phyloP scores from a whole-genome alignment of 306 rosid species.

The Adenanthera pavonina region DNA sequence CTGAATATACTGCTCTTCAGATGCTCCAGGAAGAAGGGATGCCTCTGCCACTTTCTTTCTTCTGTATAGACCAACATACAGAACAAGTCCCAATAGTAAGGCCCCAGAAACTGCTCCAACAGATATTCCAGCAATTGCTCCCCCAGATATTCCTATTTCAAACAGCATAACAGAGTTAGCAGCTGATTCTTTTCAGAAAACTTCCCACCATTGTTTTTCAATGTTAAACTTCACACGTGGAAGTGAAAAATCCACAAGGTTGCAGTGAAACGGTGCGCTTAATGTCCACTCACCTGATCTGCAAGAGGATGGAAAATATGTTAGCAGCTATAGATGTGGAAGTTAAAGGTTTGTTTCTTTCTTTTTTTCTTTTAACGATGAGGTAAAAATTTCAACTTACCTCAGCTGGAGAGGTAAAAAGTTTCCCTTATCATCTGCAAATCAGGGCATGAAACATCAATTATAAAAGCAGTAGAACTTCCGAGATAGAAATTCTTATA shows the following conservation, averaged over 20 bases:
- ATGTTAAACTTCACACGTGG: too few species aligned
- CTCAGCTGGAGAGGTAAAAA: slow-evolving; percentile 54
- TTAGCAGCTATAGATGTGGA: slow-evolving; percentile 22
- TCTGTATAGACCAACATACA: slow-evolving; percentile 49
- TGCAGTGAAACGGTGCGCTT: neutral
- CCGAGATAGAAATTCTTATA: neutral
- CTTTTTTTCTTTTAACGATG: neutral
- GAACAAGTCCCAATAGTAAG: slow-evolving; percentile 41
- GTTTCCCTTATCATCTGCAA: slow-evolving; percentile 69
- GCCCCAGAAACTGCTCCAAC: slow-evolving; percentile 58
- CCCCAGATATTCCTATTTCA: slow-evolving; percentile 63
- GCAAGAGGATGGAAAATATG: slow-evolving; percentile 45
- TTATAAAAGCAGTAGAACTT: neutral
- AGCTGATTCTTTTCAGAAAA: neutral
- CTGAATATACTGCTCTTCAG: slow-evolving; percentile 47
- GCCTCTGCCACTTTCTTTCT: slow-evolving; percentile 53
- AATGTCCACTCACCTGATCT: slow-evolving; percentile 62
- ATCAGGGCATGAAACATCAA: slow-evolving; percentile 35
- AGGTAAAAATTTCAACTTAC: slow-evolving; percentile 39
- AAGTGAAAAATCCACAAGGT: neutral
- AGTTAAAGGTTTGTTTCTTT: slow-evolving; percentile 30
- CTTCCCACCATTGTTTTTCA: neutral
- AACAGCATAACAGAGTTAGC: neutral
- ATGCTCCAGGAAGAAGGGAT: slow-evolving; percentile 45
- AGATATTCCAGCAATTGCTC: slow-evolving; percentile 58